These are phyloP conservation scores for Oryza meridionalis DNA, from an alignment of 176 grass and related monocot genomes.

Conservation along the genomic window DNA sequence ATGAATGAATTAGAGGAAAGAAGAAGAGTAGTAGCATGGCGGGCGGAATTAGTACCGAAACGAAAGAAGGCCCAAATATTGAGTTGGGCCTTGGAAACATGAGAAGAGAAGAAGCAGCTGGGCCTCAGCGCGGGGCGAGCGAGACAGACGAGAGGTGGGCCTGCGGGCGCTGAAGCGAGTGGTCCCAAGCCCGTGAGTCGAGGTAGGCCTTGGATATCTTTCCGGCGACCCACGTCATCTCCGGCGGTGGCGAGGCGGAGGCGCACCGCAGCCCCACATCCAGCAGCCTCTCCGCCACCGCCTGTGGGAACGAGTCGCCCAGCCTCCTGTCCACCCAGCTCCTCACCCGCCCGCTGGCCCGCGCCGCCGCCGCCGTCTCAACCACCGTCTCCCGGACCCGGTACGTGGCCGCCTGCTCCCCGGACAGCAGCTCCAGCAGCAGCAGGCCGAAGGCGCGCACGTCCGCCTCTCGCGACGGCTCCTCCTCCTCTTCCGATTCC, in stretches of 20 bases:
- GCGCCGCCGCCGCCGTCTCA: conserved; percentile 54
- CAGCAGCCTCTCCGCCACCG: conserved; percentile 51
- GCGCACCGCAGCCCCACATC: conserved; percentile 63
- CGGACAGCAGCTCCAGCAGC: conserved; percentile 64
- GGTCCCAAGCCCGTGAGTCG: conserved; percentile 55
- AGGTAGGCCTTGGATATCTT: conserved; percentile 75
- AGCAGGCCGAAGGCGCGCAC: conserved; percentile 69
- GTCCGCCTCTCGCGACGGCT: conserved; percentile 44
- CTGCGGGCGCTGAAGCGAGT: conserved; percentile 43
- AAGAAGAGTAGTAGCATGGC: no score
- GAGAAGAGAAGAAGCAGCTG: no score
- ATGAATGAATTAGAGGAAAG: not conserved
- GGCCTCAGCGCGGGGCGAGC: conserved; percentile 46
- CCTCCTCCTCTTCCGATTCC: conserved; percentile 14
- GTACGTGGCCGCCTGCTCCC: conserved; percentile 59
- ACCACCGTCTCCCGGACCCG: conserved; percentile 53
- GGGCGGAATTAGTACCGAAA: not conserved
- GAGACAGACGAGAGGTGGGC: conserved; percentile 68
- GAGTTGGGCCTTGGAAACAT: no score
- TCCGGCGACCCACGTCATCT: conserved; percentile 73
- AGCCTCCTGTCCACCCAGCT: conserved; percentile 67
- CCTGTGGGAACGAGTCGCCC: conserved; percentile 73
- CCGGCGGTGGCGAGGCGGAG: conserved; percentile 39
- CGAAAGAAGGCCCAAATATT: not conserved
- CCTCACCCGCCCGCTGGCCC: conserved; percentile 39